phyloP scores from a whole-genome alignment of 2,329 filamentous ascomycete genomes.

The Fusarium zealandicum region DNA sequence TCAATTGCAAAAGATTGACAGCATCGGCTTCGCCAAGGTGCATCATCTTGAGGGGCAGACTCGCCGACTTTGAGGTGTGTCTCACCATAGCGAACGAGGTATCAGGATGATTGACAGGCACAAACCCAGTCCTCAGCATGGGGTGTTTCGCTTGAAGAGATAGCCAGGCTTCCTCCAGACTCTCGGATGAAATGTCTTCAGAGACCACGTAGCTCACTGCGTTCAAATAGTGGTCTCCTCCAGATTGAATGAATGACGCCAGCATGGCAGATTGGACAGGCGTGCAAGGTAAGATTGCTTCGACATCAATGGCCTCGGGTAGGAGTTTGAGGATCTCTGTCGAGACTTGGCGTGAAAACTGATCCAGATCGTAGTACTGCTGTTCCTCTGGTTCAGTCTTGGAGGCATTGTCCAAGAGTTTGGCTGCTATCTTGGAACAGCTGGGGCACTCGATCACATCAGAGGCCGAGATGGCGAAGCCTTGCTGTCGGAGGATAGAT shows the following conservation, averaged over 20 bases:
- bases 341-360: slow-evolving; percentile 48
- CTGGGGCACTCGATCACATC: slow-evolving; percentile 75
- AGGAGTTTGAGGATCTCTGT: slow-evolving; percentile 39
- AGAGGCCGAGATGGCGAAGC: slow-evolving; percentile 66
- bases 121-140: slow-evolving; percentile 80
- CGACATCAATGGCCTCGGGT: slow-evolving; percentile 48
- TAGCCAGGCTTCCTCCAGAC: slow-evolving; percentile 66
- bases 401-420: slow-evolving; percentile 30
- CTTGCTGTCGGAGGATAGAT: slow-evolving; percentile 66
- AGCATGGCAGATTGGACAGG: slow-evolving; percentile 82
- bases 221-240: slow-evolving; percentile 78
- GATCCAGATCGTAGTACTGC: slow-evolving; percentile 48
- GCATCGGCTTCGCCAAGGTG: background rate
- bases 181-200: slow-evolving; percentile 45
- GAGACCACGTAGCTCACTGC: slow-evolving; percentile 64
- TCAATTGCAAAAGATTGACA: slow-evolving; percentile 51
- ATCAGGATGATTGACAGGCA: slow-evolving; percentile 64
- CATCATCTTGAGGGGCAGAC: slow-evolving; percentile 20
- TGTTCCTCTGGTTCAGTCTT: background rate
- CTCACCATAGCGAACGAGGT: slow-evolving; percentile 79
- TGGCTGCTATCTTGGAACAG: slow-evolving; percentile 49
- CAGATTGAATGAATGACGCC: slow-evolving; percentile 72
- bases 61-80: slow-evolving; percentile 46
- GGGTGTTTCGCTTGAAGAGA: slow-evolving; percentile 62
- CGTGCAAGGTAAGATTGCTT: slow-evolving; percentile 77